Base-by-base conservation (phyloP, 202 grass and related monocot species). In the Hordeum pubiflorum region DNA sequence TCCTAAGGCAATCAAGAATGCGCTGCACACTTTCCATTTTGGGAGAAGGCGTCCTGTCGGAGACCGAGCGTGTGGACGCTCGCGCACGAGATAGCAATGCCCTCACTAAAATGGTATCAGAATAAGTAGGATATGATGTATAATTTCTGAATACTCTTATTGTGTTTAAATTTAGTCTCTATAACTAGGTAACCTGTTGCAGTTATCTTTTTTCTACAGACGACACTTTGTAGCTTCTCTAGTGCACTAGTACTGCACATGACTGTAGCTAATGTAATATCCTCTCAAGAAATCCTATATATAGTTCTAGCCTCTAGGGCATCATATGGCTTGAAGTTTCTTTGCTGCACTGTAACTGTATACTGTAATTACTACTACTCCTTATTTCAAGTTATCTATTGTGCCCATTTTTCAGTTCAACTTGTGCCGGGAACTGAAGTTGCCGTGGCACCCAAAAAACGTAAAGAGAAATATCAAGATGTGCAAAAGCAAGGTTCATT, bases 351-450 rank as follows among this genome's bases (percentile, higher is more conserved):
- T 27, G 5, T 38, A 68, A 68, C 24, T 59, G 3, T 79, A 66
- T 74, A 74, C 14, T 62, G 55, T 24, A 81, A 74, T 29, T 74
- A 57, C 18, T 66, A 58, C 41, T 79, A 78, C 15, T 73, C 12
- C 24, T 76, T 78, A 44, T 71, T 65, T 69, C 32, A 77, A 68
- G 65, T 58, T n/a, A 67, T 64, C 9, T 36, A 33, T 71, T n/a
- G 13, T 67, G 1, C 24, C 76, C 85, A 17, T 86, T 72, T 39
- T 48, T 70, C 85, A 95, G 95, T 98, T 75, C 95, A 95, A 91
- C 88, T 95, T 83, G 80, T 93, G 63, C 92, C 95, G 63, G 95
- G 95, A 75, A 93, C 95, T 79, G 90, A 98, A 91, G 84, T 98
- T 89, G 70, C 70, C 55, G 90, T 95, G 87, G 86, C 79, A 86